Evolutionary conservation across 2,329 filamentous ascomycete genomes (phyloP), one percentile per base, ranked within the genome.

Genomic region (Juglanconis sp.): DNA sequence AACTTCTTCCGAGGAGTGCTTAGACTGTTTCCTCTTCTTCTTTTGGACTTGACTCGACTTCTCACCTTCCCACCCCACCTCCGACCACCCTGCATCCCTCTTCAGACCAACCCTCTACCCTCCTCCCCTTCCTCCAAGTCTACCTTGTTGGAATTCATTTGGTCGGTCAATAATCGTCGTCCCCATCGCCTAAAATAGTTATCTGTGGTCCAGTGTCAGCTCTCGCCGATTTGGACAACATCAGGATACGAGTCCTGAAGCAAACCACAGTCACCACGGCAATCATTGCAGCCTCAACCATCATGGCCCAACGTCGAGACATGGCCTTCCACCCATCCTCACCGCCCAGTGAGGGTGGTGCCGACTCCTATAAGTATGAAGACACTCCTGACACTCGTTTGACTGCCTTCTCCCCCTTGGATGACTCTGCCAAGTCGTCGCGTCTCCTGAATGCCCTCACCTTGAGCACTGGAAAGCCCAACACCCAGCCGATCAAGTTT

Each of bases 371-470:
- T 68, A 81, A 84, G 35, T 67, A 72, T 50, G 70, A 73, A 65
- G 82, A 81, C 15, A 90, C 88, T 5, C 87, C 87, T 0, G 85
- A 88, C 61, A 88, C 87, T 7, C 82, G 81, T 53, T 65, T 87
- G 47, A 87, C 86, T 5, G 75, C 81, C 5, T 88, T 89, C 68
- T 89, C 87, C 4, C 86, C 87, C 0, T 82, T 85, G 15, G 83
- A 85, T 46, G 72, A 72, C 55, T 79, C 79, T 13, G 72, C 74
- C 42, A 80, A 79, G 65, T 78, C 79, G 24, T 71, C 72, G 15
- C 76, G 74, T 61, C 65, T 71, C 17, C 64, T 74, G 15, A 73
- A 74, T 34, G 66, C 70, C 8, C 66, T 77, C 44, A 68, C 65
- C 46, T 61, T 70, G 11, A 67, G 66, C 36, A 60, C 69, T 24